Evolutionary conservation across 345 rosid species (phyloP).

Genomic region (Citrus unshiu): DNA sequence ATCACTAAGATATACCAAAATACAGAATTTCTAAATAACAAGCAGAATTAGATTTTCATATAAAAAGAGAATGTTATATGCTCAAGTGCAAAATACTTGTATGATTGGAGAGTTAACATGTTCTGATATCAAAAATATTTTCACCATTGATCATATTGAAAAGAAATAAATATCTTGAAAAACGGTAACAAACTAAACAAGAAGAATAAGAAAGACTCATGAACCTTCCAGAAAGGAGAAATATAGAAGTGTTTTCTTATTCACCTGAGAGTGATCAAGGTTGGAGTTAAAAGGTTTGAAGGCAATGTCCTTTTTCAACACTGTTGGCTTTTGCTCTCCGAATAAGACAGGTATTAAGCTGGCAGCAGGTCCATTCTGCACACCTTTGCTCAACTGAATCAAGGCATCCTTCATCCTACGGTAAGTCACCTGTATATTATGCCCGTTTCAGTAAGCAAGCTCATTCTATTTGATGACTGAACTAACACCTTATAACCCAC

Average conservation of each 20-base stretch:
- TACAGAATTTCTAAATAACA: not conserved
- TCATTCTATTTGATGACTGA: not conserved
- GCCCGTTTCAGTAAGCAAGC: not conserved
- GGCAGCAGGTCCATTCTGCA: constrained; percentile 82
- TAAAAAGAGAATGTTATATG: not conserved
- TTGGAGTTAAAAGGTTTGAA: constrained; percentile 62
- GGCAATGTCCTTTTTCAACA: constrained; percentile 51
- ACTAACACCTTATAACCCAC: not conserved
- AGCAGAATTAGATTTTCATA: not conserved
- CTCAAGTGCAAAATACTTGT: not conserved
- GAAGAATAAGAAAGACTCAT: not conserved
- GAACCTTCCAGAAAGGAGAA: not conserved
- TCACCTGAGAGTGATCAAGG: constrained; percentile 91
- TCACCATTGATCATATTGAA: not conserved
- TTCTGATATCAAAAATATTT: not conserved
- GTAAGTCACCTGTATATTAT: constrained; percentile 61
- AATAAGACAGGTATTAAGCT: constrained; percentile 81
- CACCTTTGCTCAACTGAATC: constrained; percentile 80
- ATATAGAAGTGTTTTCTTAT: not conserved
- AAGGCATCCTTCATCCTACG: constrained; percentile 93
- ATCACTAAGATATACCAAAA: not conserved
- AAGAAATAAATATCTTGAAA: not conserved
- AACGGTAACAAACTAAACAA: not conserved
- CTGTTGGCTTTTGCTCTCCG: constrained; percentile 64
- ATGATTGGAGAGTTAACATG: not conserved